Conservation (phyloP, 140 eudicot genomes). For the Oenanthe javanica region DNA sequence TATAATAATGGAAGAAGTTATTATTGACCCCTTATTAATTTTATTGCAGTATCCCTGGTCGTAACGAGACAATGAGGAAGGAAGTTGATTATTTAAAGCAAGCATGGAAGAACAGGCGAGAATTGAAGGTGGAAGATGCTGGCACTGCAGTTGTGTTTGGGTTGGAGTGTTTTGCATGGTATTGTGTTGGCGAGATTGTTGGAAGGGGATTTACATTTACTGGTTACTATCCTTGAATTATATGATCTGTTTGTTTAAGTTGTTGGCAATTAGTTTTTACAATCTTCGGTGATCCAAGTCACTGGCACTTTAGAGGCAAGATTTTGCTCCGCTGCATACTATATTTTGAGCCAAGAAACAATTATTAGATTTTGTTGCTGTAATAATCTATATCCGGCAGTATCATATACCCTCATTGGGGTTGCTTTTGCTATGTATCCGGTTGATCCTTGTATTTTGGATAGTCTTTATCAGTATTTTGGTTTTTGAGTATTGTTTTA, state of each 20-base stretch:
- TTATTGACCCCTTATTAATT: not conserved
- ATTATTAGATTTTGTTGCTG: not conserved
- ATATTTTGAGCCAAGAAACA: not conserved
- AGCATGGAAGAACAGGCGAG: conserved; percentile 35
- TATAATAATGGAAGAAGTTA: not conserved
- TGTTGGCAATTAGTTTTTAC: not conserved
- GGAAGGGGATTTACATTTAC: conserved; percentile 58
- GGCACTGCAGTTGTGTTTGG: conserved; percentile 63
- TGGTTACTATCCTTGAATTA: conserved; percentile 38
- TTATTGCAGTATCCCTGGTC: conserved; percentile 41
- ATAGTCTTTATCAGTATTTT: not conserved
- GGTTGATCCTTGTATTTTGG: conserved; percentile 4
- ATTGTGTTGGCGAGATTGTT: conserved; percentile 52
- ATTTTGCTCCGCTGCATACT: conserved; percentile 1
- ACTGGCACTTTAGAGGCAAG: conserved; percentile 2
- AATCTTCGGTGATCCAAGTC: conserved; percentile 3
- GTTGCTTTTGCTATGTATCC: not conserved
- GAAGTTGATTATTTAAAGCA: conserved; percentile 47
- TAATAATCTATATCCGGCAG: conserved; percentile 4
- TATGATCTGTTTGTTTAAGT: not conserved
- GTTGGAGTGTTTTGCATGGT: conserved; percentile 63
- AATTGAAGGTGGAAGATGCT: conserved; percentile 49
- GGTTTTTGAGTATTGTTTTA: not conserved
- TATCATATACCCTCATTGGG: not conserved
- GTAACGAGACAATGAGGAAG: conserved; percentile 50